phyloP scores from a whole-genome alignment of 2,329 filamentous ascomycete genomes.

The Paraphoma chrysanthemicola region DNA sequence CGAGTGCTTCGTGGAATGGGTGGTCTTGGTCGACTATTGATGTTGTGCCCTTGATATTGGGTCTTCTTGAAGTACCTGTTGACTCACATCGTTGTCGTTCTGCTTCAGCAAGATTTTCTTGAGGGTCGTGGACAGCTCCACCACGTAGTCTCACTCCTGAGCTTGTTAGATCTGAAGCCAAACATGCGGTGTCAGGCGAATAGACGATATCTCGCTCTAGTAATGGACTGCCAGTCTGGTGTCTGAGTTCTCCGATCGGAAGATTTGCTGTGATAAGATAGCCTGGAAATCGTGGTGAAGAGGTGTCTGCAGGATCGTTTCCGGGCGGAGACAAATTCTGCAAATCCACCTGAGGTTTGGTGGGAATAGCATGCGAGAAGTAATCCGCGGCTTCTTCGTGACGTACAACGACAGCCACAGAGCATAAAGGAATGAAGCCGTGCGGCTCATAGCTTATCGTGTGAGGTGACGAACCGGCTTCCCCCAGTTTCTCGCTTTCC shows the following conservation, averaged over 20 bases:
- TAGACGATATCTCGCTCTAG: neutral
- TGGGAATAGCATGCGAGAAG: neutral
- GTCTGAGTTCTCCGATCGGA: neutral
- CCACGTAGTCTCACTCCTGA: neutral
- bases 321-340: neutral
- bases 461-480: neutral
- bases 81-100: neutral
- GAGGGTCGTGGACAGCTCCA: neutral
- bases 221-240: neutral
- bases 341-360: neutral
- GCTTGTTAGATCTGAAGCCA: too few species aligned
- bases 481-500: neutral
- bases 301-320: too few species aligned
- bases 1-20: neutral
- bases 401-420: neutral
- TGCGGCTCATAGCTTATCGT: neutral
- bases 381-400: neutral
- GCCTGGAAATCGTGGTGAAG: too few species aligned
- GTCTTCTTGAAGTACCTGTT: neutral
- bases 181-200: neutral
- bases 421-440: slow-evolving; percentile 1
- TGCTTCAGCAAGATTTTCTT: neutral
- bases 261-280: too few species aligned
- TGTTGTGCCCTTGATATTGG: too few species aligned
- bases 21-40: neutral